These are phyloP conservation scores for Emydomyces testavorans DNA, from an alignment of 2,329 filamentous ascomycete genomes.

Conservation along the genomic window DNA sequence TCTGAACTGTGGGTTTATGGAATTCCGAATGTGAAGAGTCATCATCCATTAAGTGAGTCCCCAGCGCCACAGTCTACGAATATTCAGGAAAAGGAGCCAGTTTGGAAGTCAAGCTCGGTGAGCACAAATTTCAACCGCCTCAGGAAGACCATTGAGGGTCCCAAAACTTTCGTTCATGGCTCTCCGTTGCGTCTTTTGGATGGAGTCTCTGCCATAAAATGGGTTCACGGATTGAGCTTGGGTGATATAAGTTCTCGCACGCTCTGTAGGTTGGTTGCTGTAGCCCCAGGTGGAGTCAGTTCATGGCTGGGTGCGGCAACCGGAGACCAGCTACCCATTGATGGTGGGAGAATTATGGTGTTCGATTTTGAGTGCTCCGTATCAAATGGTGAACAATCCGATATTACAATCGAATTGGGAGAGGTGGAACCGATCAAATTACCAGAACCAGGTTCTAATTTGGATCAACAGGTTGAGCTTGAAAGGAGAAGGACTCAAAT, in stretches of 20 bases:
- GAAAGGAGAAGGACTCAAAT: constrained; percentile 63
- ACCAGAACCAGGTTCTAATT: constrained; percentile 60
- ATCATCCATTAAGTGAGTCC: neutral
- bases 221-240: constrained; percentile 50
- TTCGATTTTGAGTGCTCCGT: constrained; percentile 60
- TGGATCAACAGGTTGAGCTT: constrained; percentile 68
- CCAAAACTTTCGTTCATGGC: constrained; percentile 61
- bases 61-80: neutral
- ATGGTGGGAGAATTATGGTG: constrained; percentile 61
- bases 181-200: constrained; percentile 53
- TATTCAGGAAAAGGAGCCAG: constrained; percentile 16
- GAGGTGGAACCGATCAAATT: constrained; percentile 57
- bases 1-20: constrained; percentile 70
- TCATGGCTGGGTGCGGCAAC: constrained; percentile 46
- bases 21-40: constrained; percentile 49
- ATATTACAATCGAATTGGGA: constrained; percentile 63
- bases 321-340: constrained; percentile 64
- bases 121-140: constrained; percentile 22
- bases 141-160: constrained; percentile 29
- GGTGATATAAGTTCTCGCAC: constrained; percentile 12
- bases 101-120: constrained; percentile 19
- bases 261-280: constrained; percentile 49
- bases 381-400: constrained; percentile 44
- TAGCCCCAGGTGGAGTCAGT: constrained; percentile 57
- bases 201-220: constrained; percentile 56